phyloP scores from a whole-genome alignment of 768 basidiomycete species.

The Lentinula aciculospora region DNA sequence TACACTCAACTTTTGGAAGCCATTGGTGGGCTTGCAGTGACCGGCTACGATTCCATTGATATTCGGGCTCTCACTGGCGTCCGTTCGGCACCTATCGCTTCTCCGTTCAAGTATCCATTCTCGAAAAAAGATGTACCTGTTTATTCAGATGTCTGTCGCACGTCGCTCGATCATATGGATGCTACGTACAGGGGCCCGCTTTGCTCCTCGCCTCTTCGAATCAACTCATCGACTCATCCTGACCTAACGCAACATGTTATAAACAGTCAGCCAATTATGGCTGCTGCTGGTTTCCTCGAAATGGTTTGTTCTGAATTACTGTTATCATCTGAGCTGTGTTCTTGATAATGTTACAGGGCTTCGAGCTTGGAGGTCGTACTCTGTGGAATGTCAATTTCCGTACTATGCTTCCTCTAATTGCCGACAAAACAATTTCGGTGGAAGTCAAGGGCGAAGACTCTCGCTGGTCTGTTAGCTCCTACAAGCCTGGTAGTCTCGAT shows the following conservation, averaged over 20 bases:
- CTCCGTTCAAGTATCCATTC: constrained; percentile 18
- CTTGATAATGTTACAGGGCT: constrained; percentile 11
- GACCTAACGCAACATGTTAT: constrained; percentile 32
- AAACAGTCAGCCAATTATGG: constrained; percentile 31
- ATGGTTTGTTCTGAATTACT: constrained; percentile 15
- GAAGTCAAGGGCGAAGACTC: neutral
- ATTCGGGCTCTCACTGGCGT: constrained; percentile 18
- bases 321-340: neutral
- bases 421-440: neutral
- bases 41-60: constrained; percentile 18
- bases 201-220: constrained; percentile 1
- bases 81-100: neutral
- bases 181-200: neutral
- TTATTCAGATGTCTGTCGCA: constrained; percentile 6
- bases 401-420: constrained; percentile 2
- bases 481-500: neutral
- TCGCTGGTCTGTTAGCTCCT: neutral
- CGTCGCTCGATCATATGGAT: neutral
- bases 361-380: constrained; percentile 17
- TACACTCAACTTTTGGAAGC: constrained; percentile 12
- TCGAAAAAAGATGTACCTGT: constrained; percentile 14
- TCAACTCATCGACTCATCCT: constrained; percentile 25
- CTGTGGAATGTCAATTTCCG: constrained; percentile 6
- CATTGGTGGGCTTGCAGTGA: constrained; percentile 15
- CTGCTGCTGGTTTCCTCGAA: constrained; percentile 27